phyloP scores from a whole-genome alignment of 345 rosid species.

The Barbarea vulgaris region DNA sequence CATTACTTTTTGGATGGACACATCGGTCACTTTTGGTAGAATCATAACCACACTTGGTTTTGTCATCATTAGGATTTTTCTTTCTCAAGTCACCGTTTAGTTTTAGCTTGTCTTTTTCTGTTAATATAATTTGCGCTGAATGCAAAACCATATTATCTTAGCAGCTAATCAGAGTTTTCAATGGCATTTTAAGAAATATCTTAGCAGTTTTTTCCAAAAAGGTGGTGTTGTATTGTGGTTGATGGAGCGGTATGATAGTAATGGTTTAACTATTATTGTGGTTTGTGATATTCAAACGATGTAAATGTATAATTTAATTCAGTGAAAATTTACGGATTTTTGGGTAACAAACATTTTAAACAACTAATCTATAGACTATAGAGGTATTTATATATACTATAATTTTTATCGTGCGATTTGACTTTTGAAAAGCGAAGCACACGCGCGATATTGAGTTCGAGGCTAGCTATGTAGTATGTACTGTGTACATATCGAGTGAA shows the following conservation, averaged over 20 bases:
- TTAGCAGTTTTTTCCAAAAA: neutral
- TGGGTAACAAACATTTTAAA: too few relatives aligned
- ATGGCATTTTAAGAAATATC: neutral
- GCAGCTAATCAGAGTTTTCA: neutral
- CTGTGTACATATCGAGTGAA: neutral
- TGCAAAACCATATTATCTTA: neutral
- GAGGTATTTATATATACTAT: neutral
- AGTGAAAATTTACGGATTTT: too few relatives aligned
- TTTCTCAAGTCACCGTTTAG: neutral
- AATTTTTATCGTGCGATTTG: neutral
- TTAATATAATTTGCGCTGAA: neutral
- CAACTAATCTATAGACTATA: too few relatives aligned
- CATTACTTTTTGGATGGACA: conserved; percentile 5
- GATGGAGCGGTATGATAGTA: neutral
- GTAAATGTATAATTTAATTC: too few relatives aligned
- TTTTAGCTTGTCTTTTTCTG: neutral
- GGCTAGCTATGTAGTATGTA: neutral
- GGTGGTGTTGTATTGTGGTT: neutral
- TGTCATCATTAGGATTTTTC: neutral
- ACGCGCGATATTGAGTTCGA: neutral
- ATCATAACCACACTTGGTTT: conserved; percentile 3
- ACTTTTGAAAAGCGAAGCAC: neutral
- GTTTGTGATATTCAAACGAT: neutral
- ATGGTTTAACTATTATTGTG: too few relatives aligned
- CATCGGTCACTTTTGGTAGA: neutral